A percentile compares a stretch with the other conserved stretches of the same genome.
Evolutionary conservation across 129 eudicot genomes (phyloP).

Genomic region (Solidago caesia): DNA sequence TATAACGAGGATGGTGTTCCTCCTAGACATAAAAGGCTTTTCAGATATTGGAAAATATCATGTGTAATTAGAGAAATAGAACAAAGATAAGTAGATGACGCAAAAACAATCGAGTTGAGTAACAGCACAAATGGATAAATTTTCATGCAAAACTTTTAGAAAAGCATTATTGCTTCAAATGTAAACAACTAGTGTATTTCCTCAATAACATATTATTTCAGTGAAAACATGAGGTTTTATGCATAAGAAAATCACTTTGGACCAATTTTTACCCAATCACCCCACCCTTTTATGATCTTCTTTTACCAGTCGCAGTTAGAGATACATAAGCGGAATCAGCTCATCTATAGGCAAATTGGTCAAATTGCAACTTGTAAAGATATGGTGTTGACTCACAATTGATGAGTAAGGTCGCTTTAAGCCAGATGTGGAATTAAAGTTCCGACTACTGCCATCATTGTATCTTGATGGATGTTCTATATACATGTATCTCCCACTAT

Average conservation of each 20-base stretch:
- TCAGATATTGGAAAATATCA: too few species aligned
- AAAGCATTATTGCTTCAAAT: too few species aligned
- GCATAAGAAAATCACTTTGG: too few species aligned
- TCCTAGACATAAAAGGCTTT: slow-evolving; percentile 26
- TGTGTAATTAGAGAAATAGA: background rate
- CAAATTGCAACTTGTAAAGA: background rate
- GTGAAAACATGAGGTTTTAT: too few species aligned
- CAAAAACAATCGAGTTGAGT: background rate
- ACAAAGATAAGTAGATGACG: background rate
- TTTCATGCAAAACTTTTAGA: too few species aligned
- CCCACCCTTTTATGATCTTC: background rate
- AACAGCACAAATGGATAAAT: background rate
- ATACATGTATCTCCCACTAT: slow-evolving; percentile 38
- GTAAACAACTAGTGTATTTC: too few species aligned
- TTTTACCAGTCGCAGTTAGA: background rate
- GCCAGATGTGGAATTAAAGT: slow-evolving; percentile 34
- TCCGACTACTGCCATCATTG: slow-evolving; percentile 32
- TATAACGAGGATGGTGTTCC: slow-evolving; percentile 45
- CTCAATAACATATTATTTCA: too few species aligned
- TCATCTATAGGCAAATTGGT: background rate
- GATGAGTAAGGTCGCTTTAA: slow-evolving; percentile 41
- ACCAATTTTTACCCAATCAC: too few species aligned
- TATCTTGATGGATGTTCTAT: slow-evolving; percentile 42
- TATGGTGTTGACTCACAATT: slow-evolving; percentile 33
- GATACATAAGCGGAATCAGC: background rate